Conservation (phyloP, 768 basidiomycete species). For the Suillus spraguei region DNA sequence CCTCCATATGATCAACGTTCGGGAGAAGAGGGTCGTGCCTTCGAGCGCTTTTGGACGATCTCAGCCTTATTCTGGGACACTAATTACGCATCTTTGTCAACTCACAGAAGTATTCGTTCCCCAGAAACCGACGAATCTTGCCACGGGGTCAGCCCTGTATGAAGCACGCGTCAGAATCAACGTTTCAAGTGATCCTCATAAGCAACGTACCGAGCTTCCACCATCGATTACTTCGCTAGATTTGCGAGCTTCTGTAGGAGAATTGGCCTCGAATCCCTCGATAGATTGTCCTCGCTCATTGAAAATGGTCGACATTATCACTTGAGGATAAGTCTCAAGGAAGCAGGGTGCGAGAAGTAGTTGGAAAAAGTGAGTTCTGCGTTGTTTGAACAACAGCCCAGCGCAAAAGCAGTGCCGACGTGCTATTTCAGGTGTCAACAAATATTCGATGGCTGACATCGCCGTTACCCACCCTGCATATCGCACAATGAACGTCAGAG, state of each 20-base stretch:
- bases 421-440: background rate
- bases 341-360: background rate
- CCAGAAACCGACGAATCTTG: background rate
- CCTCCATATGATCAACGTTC: background rate
- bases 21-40: background rate
- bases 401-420: background rate
- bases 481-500: no score
- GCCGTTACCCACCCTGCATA: no score
- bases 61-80: background rate
- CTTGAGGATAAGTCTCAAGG: background rate
- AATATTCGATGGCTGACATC: background rate
- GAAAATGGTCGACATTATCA: background rate
- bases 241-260: background rate
- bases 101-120: background rate
- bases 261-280: background rate
- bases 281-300: background rate
- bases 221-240: background rate
- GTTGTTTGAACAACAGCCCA: background rate
- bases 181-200: slow-evolving; percentile 1
- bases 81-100: background rate
- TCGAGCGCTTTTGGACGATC: background rate
- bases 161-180: background rate
- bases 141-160: background rate
- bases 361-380: background rate
- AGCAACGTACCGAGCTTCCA: background rate